These are phyloP conservation scores for Coniochaeta sp. DNA, from an alignment of 2,329 filamentous ascomycete species.

Conservation along the genomic window DNA sequence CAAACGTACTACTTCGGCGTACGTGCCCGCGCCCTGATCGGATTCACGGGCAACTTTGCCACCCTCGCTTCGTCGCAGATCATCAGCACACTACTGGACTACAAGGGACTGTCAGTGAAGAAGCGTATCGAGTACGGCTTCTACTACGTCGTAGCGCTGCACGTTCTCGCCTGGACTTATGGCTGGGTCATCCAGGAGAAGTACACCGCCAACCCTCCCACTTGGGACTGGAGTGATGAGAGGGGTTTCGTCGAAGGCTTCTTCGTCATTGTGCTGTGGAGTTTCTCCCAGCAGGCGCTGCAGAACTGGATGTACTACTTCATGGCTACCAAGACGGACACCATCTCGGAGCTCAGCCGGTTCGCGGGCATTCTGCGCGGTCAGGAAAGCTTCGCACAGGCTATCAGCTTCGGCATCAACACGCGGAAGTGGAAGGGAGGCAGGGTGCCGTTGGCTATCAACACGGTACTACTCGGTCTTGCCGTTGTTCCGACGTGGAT, in stretches of 20 bases:
- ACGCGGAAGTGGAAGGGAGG: slow-evolving; percentile 19
- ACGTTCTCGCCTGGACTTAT: slow-evolving; percentile 43
- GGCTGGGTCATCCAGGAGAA: slow-evolving; percentile 46
- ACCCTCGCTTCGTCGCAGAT: slow-evolving; percentile 34
- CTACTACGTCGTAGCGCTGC: slow-evolving; percentile 27
- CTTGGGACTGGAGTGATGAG: slow-evolving; percentile 29
- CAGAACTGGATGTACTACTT: slow-evolving; percentile 48
- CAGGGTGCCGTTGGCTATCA: slow-evolving; percentile 27
- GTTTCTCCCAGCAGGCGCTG: slow-evolving; percentile 41
- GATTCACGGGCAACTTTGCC: slow-evolving; percentile 28
- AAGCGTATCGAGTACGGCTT: slow-evolving; percentile 34
- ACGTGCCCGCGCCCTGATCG: slow-evolving; percentile 23
- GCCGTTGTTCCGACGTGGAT: neutral
- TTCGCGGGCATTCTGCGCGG: slow-evolving; percentile 31
- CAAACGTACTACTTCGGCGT: slow-evolving; percentile 25
- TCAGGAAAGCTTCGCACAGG: slow-evolving; percentile 33
- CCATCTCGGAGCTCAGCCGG: slow-evolving; percentile 42
- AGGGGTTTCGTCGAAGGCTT: slow-evolving; percentile 38
- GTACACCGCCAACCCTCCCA: slow-evolving; percentile 33
- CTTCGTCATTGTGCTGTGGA: slow-evolving; percentile 41
- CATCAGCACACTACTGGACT: slow-evolving; percentile 37
- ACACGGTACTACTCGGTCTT: slow-evolving; percentile 28
- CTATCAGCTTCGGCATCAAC: slow-evolving; percentile 30
- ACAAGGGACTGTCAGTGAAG: slow-evolving; percentile 26
- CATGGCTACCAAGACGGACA: slow-evolving; percentile 43